These are phyloP conservation scores for Truncatella angustata DNA, from an alignment of 2,329 filamentous ascomycete species.

Conservation along the genomic window DNA sequence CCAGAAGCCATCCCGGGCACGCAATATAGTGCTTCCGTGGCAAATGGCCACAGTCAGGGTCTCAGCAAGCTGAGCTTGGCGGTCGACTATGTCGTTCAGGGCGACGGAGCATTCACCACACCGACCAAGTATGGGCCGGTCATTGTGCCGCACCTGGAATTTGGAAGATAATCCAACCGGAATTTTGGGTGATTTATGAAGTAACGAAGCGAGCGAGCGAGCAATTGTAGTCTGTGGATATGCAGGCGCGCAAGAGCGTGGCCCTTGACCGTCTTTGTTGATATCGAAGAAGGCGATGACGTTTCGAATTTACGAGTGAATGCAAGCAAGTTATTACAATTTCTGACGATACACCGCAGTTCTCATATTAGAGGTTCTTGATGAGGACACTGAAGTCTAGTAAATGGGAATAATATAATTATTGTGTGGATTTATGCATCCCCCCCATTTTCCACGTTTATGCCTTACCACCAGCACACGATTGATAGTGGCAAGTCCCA, in stretches of 20 bases:
- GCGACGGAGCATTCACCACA: conserved; percentile 74
- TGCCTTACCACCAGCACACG: no score
- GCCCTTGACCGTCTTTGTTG: not conserved
- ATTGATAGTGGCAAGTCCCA: no score
- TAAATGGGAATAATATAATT: no score
- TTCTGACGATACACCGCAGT: conserved; percentile 17
- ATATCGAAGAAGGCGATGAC: not conserved
- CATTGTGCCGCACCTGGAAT: conserved; percentile 83
- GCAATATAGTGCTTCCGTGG: conserved; percentile 27
- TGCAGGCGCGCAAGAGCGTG: not conserved
- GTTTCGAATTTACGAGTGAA: not conserved
- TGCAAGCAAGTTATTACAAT: conserved; percentile 2
- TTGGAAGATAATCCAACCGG: conserved; percentile 53
- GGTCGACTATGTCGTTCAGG: conserved; percentile 96
- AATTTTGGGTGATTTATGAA: not conserved
- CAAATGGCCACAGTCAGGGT: conserved; percentile 39
- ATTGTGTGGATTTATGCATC: no score
- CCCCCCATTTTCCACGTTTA: no score
- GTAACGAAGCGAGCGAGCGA: not conserved
- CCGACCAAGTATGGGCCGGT: conserved; percentile 97
- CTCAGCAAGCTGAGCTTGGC: conserved; percentile 76
- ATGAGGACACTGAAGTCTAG: not conserved
- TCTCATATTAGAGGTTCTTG: conserved; percentile 12
- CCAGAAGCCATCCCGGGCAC: conserved; percentile 64
- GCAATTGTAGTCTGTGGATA: not conserved